Percentiles rank a stretch among this genome's conserved stretches.
These are phyloP conservation scores for Saxophila tyrrhenica DNA, from an alignment of 495 filamentous ascomycete species.

Conservation along the genomic window DNA sequence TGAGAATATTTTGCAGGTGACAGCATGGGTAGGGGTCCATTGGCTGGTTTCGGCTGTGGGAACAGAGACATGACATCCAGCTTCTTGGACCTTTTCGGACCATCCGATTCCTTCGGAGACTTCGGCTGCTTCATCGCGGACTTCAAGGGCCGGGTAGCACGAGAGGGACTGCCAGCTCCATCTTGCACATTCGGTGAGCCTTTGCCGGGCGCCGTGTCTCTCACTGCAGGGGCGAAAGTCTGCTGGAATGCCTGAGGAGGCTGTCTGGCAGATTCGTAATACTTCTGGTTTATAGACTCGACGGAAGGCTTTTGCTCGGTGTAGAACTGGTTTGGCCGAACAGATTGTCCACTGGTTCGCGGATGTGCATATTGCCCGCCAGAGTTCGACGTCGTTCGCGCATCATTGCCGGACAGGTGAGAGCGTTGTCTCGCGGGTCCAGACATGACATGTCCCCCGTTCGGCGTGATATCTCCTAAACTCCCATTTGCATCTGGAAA, in stretches of 20 bases:
- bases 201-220: constrained; percentile 28
- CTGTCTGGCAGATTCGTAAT: constrained; percentile 26
- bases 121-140: constrained; percentile 4
- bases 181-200: constrained; percentile 11
- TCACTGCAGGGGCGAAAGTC: constrained; percentile 28
- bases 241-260: constrained; percentile 29
- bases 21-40: constrained; percentile 7
- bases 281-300: constrained; percentile 19
- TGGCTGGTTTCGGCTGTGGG: constrained; percentile 17
- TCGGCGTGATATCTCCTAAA: background rate
- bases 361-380: background rate
- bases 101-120: background rate
- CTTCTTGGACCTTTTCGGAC: constrained; percentile 21
- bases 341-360: background rate
- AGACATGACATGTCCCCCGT: background rate
- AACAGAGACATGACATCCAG: constrained; percentile 29
- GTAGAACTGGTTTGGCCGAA: background rate
- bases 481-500: background rate
- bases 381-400: background rate
- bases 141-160: background rate
- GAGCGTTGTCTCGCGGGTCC: background rate
- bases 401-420: background rate
- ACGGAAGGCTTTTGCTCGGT: background rate
- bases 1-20: constrained; percentile 25
- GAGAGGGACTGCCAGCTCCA: constrained; percentile 1